These are phyloP conservation scores for Panicum hallii DNA, from an alignment of 202 grass and related monocot species.

Conservation along the genomic window DNA sequence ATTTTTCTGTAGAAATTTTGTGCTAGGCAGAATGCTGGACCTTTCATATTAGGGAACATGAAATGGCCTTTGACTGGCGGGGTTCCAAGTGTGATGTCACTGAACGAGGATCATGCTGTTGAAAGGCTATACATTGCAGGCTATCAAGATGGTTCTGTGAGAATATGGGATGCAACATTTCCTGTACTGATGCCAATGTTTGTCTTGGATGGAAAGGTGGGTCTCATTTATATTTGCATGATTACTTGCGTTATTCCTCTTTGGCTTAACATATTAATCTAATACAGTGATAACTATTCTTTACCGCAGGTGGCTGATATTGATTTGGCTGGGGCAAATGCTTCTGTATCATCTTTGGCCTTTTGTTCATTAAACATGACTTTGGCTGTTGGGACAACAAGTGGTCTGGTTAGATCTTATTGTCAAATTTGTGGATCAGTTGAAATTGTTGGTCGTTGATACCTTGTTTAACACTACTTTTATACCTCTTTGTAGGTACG, in stretches of 20 bases:
- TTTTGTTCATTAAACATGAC: conserved; percentile 80
- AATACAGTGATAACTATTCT: conserved; percentile 32
- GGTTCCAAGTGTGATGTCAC: conserved; percentile 86
- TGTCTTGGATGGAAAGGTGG: conserved; percentile 85
- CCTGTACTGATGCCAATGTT: conserved; percentile 79
- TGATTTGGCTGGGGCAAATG: conserved; percentile 63
- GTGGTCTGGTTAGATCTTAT: conserved; percentile 87
- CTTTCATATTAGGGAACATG: conserved; percentile 59
- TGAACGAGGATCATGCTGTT: conserved; percentile 63
- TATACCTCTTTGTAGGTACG: conserved; percentile 62
- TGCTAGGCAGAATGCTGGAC: conserved; percentile 48
- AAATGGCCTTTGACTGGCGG: conserved; percentile 99
- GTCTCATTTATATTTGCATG: conserved; percentile 25
- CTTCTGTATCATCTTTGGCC: conserved; percentile 74
- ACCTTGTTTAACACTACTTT: conserved; percentile 27
- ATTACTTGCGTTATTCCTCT: conserved; percentile 20
- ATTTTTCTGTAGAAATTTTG: conserved; percentile 70
- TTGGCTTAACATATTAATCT: neutral
- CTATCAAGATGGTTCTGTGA: conserved; percentile 97
- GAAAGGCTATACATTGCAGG: conserved; percentile 89
- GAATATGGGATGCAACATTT: conserved; percentile 95
- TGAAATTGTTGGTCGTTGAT: conserved; percentile 36
- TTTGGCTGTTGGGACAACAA: conserved; percentile 86
- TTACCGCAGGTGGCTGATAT: conserved; percentile 67
- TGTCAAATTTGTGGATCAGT: conserved; percentile 41